These are phyloP conservation scores for Hymenoscyphus infarciens DNA, from an alignment of 2,329 filamentous ascomycete species.

Conservation along the genomic window DNA sequence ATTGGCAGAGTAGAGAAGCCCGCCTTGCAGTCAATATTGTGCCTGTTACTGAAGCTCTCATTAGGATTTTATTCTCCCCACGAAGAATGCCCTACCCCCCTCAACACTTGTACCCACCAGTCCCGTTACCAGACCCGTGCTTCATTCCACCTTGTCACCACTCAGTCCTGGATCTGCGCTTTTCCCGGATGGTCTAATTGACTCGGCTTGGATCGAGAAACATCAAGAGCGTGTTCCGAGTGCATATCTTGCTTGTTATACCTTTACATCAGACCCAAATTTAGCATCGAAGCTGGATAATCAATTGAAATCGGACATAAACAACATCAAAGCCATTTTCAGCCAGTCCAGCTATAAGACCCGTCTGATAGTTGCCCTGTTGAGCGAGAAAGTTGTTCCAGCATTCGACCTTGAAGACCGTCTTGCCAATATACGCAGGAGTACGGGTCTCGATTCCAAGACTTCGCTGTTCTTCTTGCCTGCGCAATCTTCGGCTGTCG, in stretches of 20 bases:
- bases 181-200: slow-evolving; percentile 86
- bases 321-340: slow-evolving; percentile 67
- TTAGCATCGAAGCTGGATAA: slow-evolving; percentile 79
- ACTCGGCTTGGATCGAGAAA: slow-evolving; percentile 79
- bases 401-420: slow-evolving; percentile 67
- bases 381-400: slow-evolving; percentile 63
- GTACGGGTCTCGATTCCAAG: slow-evolving; percentile 77
- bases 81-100: slow-evolving; percentile 53
- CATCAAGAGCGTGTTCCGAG: slow-evolving; percentile 83
- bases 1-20: slow-evolving; percentile 70
- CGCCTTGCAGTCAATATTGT: slow-evolving; percentile 16
- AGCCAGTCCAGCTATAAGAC: slow-evolving; percentile 71
- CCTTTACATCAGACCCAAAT: slow-evolving; percentile 68
- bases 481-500: slow-evolving; percentile 64
- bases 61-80: slow-evolving; percentile 51
- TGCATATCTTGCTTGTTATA: slow-evolving; percentile 76
- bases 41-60: slow-evolving; percentile 32
- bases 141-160: slow-evolving; percentile 91
- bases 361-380: slow-evolving; percentile 70
- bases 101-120: slow-evolving; percentile 42
- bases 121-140: slow-evolving; percentile 47
- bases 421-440: slow-evolving; percentile 72
- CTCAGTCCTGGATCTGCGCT: slow-evolving; percentile 77
- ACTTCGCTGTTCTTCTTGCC: slow-evolving; percentile 78
- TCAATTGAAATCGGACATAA: slow-evolving; percentile 83